phyloP scores from a whole-genome alignment of 495 filamentous ascomycete genomes.

The Aspergillus leporis region DNA sequence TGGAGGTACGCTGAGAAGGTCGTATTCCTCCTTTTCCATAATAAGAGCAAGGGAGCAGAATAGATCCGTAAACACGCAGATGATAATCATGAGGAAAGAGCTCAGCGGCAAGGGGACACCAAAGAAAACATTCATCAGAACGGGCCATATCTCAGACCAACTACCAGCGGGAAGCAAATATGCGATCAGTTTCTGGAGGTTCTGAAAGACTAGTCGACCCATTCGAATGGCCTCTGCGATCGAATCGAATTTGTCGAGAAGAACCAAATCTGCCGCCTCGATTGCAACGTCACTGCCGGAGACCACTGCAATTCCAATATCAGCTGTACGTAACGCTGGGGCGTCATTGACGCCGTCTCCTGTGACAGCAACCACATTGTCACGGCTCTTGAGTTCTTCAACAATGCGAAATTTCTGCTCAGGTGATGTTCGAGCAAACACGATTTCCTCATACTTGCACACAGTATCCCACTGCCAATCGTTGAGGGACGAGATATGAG shows the following conservation, averaged over 20 bases:
- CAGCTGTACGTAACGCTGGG: slow-evolving; percentile 62
- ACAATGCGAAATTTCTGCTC: slow-evolving; percentile 79
- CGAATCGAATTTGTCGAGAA: slow-evolving; percentile 69
- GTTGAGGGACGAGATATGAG: slow-evolving; percentile 57
- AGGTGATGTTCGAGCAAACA: slow-evolving; percentile 73
- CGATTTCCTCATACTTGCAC: slow-evolving; percentile 61
- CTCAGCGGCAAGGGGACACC: slow-evolving; percentile 68
- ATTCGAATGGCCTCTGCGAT: slow-evolving; percentile 67
- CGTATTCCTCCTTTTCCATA: slow-evolving; percentile 70
- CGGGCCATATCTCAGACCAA: slow-evolving; percentile 76
- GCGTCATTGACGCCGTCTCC: slow-evolving; percentile 74
- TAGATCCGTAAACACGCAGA: slow-evolving; percentile 67
- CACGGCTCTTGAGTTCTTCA: slow-evolving; percentile 59
- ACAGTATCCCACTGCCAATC: slow-evolving; percentile 58
- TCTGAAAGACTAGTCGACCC: slow-evolving; percentile 56
- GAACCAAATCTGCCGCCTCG: slow-evolving; percentile 88
- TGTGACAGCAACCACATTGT: slow-evolving; percentile 72
- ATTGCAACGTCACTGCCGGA: slow-evolving; percentile 58
- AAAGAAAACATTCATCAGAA: slow-evolving; percentile 70
- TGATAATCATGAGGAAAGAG: slow-evolving; percentile 71
- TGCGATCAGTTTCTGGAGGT: slow-evolving; percentile 60
- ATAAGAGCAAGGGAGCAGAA: slow-evolving; percentile 62
- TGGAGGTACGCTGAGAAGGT: slow-evolving; percentile 64
- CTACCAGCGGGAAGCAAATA: slow-evolving; percentile 65
- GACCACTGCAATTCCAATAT: slow-evolving; percentile 69